A percentile compares a stretch with the other conserved stretches of the same genome.
These are phyloP conservation scores for Fraxinus paxiana DNA, from an alignment of 305 asterid species.

Conservation along the genomic window DNA sequence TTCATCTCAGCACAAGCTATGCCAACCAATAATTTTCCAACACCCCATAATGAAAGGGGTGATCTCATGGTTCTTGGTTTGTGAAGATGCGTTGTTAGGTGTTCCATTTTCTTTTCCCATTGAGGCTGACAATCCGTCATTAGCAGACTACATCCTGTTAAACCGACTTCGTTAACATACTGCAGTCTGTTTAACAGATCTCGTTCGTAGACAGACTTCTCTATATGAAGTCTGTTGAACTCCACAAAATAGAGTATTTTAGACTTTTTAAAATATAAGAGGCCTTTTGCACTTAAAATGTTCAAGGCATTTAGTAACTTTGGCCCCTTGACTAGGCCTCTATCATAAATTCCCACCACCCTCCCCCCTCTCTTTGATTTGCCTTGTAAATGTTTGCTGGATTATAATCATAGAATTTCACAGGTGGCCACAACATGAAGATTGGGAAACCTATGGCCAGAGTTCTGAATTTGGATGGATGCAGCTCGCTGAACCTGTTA, in stretches of 20 bases:
- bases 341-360: background rate
- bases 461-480: slow-evolving; percentile 86
- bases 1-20: background rate
- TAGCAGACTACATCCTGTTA: background rate
- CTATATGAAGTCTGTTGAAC: background rate
- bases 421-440: slow-evolving; percentile 80
- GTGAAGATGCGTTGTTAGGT: background rate
- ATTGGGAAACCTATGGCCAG: slow-evolving; percentile 75
- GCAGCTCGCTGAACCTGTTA: slow-evolving; percentile 88
- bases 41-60: background rate
- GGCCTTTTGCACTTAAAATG: background rate
- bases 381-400: slow-evolving; percentile 5
- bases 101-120: background rate
- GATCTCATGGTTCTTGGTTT: background rate
- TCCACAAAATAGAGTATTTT: background rate
- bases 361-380: background rate
- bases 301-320: background rate
- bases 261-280: background rate
- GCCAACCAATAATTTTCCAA: background rate
- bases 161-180: background rate
- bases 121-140: background rate
- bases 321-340: background rate
- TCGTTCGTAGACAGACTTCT: background rate
- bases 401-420: slow-evolving; percentile 21
- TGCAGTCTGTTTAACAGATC: background rate